Evolutionary conservation across 2,329 filamentous ascomycete genomes (phyloP).

Genomic region (Lizonia empirigonia): DNA sequence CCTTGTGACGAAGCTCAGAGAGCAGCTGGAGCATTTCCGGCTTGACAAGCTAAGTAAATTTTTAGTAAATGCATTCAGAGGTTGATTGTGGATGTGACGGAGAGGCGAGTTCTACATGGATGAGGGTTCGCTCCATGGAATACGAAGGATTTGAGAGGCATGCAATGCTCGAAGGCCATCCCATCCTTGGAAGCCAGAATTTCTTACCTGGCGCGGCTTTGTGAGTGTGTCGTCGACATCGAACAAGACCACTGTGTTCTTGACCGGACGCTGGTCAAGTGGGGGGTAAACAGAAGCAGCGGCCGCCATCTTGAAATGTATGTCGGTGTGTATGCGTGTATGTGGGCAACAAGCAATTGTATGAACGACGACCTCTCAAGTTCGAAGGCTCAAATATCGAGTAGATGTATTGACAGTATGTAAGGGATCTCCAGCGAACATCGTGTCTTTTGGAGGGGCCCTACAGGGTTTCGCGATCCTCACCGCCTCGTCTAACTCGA

Average conservation of each 20-base stretch:
- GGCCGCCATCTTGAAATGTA: conserved; percentile 44
- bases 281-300: conserved; percentile 66
- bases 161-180: too few species aligned
- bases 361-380: background rate
- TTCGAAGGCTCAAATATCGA: background rate
- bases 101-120: too few species aligned
- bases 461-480: conserved; percentile 28
- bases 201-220: conserved; percentile 71
- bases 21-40: conserved; percentile 86
- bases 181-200: background rate
- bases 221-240: conserved; percentile 95
- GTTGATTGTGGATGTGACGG: too few species aligned
- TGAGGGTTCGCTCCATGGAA: too few species aligned
- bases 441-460: conserved; percentile 28
- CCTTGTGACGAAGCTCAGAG: conserved; percentile 79
- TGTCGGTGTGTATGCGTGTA: background rate
- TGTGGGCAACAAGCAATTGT: background rate
- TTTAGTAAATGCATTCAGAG: conserved; percentile 20
- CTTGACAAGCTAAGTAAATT: conserved; percentile 62
- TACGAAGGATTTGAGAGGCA: too few species aligned
- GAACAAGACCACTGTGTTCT: conserved; percentile 93
- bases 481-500: conserved; percentile 27
- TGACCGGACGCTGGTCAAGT: conserved; percentile 81
- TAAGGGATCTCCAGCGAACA: conserved; percentile 18
- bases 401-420: conserved; percentile 2